Evolutionary conservation across 2,329 filamentous ascomycete species (phyloP).

Genomic region (Aspergillus sp.): DNA sequence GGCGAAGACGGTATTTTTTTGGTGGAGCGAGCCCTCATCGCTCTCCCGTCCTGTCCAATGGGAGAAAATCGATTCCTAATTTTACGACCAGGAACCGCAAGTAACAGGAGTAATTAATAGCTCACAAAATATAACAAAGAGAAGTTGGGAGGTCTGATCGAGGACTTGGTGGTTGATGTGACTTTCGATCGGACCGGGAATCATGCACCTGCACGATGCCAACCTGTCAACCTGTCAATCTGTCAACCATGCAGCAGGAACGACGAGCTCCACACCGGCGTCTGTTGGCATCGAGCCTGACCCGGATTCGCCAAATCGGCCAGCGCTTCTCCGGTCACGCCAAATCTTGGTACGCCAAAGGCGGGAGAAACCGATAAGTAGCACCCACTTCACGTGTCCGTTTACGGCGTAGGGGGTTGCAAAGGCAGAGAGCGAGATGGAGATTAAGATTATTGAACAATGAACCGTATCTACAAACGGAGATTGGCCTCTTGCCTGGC

Average conservation of each 20-base stretch:
- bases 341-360: slow-evolving; percentile 25
- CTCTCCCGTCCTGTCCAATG: not conserved
- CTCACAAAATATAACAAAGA: slow-evolving; percentile 1
- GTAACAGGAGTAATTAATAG: not conserved
- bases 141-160: not conserved
- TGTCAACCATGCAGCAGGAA: slow-evolving; percentile 15
- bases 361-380: slow-evolving; percentile 18
- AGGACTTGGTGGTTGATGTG: slow-evolving; percentile 7
- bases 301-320: slow-evolving; percentile 14
- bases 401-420: not conserved
- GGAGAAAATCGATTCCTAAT: not conserved
- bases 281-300: slow-evolving; percentile 7
- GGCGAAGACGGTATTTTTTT: not conserved
- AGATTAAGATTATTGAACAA: not conserved
- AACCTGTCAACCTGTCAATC: not conserved
- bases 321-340: slow-evolving; percentile 16
- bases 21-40: not conserved
- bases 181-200: slow-evolving; percentile 5
- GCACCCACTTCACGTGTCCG: slow-evolving; percentile 15
- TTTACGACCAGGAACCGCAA: not conserved
- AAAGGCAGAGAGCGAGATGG: not conserved
- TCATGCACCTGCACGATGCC: slow-evolving; percentile 7
- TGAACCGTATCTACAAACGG: not conserved
- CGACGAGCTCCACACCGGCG: slow-evolving; percentile 5
- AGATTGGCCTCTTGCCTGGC: not conserved